Percentiles rank a stretch among this genome's conserved stretches.
Evolutionary conservation across 2,329 filamentous ascomycete species (phyloP).

Genomic region (Apiospora kogelbergensis): DNA sequence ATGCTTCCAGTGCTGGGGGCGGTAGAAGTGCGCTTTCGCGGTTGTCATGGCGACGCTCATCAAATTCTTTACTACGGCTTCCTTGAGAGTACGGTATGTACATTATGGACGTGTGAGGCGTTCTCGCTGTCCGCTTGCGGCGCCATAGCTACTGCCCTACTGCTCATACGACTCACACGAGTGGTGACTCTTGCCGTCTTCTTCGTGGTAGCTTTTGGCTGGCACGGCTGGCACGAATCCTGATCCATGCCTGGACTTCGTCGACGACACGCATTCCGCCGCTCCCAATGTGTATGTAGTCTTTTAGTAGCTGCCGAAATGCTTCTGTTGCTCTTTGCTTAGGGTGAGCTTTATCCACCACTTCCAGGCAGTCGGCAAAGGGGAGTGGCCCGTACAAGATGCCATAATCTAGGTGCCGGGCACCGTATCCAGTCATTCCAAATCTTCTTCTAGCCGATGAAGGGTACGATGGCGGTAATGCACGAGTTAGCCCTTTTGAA

Average conservation of each 20-base stretch:
- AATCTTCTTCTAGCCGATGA: too few species aligned
- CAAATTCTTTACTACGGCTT: not conserved
- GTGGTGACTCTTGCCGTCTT: not conserved
- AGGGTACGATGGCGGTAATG: too few species aligned
- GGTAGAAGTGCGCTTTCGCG: not conserved
- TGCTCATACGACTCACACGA: not conserved
- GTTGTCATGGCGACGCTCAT: not conserved
- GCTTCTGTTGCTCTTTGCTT: not conserved
- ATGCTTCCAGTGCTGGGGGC: not conserved
- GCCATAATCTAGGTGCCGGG: too few species aligned
- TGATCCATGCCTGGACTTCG: too few species aligned
- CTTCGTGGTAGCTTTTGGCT: too few species aligned
- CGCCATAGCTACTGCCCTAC: not conserved
- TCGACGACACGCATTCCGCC: too few species aligned
- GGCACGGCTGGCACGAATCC: too few species aligned
- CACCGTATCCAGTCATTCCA: too few species aligned
- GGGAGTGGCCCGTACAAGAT: too few species aligned
- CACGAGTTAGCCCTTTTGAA: too few species aligned
- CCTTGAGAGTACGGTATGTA: not conserved
- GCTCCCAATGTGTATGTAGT: not conserved
- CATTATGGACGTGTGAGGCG: not conserved
- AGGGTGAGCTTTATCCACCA: too few species aligned
- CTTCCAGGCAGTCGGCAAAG: too few species aligned
- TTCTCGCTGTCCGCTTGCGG: not conserved
- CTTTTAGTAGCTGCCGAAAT: not conserved